These are phyloP conservation scores for Lagenidium sp. DNA, from an alignment of 352 stramenopile species.

Conservation along the genomic window DNA sequence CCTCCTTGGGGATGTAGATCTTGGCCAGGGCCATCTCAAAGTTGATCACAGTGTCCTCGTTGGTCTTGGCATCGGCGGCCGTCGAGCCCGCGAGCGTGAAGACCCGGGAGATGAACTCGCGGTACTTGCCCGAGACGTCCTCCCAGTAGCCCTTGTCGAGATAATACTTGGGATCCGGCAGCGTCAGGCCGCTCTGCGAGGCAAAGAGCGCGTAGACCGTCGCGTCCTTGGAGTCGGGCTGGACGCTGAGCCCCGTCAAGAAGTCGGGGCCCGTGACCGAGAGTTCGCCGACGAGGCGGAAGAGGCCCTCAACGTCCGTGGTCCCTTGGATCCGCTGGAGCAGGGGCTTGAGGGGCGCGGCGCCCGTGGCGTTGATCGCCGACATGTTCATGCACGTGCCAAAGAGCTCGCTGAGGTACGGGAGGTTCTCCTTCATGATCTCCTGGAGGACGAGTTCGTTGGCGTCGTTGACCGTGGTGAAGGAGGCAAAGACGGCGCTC, in stretches of 20 bases:
- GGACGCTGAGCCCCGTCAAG: conserved; percentile 67
- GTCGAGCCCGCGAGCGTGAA: conserved; percentile 53
- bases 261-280: conserved; percentile 53
- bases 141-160: conserved; percentile 80
- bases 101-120: conserved; percentile 66
- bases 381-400: conserved; percentile 31
- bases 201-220: conserved; percentile 78
- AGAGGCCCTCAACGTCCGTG: conserved; percentile 27
- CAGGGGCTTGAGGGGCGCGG: conserved; percentile 17
- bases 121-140: conserved; percentile 58
- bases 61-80: conserved; percentile 12
- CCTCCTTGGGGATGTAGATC: conserved; percentile 83
- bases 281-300: conserved; percentile 42
- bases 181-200: conserved; percentile 72
- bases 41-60: conserved; percentile 55
- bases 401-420: conserved; percentile 26
- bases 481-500: conserved; percentile 13
- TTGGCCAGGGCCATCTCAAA: conserved; percentile 83
- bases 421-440: conserved; percentile 26
- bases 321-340: conserved; percentile 27
- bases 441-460: conserved; percentile 26
- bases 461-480: conserved; percentile 19
- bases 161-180: conserved; percentile 91
- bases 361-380: conserved; percentile 25
- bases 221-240: conserved; percentile 77